Evolutionary conservation across 1,139 yeast species (phyloP).

Genomic region (Yamadazyma triangularis): DNA sequence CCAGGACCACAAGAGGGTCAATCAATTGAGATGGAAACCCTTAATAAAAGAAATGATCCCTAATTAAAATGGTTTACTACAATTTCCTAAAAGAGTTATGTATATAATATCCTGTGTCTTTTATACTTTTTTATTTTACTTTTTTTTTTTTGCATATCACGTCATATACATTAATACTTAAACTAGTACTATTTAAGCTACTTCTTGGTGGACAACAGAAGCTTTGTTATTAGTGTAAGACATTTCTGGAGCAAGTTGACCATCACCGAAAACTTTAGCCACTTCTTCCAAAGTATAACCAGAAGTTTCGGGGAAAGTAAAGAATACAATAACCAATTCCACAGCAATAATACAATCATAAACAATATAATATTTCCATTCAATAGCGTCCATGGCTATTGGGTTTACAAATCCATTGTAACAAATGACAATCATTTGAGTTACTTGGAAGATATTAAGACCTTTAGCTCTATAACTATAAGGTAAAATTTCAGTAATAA

Average conservation of each 20-base stretch:
- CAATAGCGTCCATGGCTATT: slow-evolving; percentile 50
- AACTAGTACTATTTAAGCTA: too few species aligned
- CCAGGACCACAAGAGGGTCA: slow-evolving; percentile 5
- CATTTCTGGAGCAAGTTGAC: slow-evolving; percentile 9
- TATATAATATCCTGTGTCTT: too few species aligned
- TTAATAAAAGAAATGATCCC: slow-evolving; percentile 4
- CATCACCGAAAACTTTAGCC: slow-evolving; percentile 41
- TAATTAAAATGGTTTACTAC: too few species aligned
- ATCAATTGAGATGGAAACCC: slow-evolving; percentile 6
- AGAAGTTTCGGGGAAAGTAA: slow-evolving; percentile 46
- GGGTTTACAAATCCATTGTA: slow-evolving; percentile 47
- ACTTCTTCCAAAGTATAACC: slow-evolving; percentile 54
- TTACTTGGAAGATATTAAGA: slow-evolving; percentile 25
- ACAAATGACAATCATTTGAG: slow-evolving; percentile 18
- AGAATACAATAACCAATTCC: slow-evolving; percentile 31
- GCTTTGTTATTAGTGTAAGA: slow-evolving; percentile 4
- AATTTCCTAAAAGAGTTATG: too few species aligned
- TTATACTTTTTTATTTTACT: too few species aligned
- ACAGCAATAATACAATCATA: slow-evolving; percentile 35
- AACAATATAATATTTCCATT: slow-evolving; percentile 58
- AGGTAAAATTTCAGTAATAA: slow-evolving; percentile 39
- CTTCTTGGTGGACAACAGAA: slow-evolving; percentile 3
- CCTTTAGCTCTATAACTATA: slow-evolving; percentile 43
- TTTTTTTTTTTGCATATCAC: too few species aligned
- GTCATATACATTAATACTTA: too few species aligned